These are phyloP conservation scores for Talaromyces sp. DNA, from an alignment of 2,329 filamentous ascomycete species.

Conservation along the genomic window DNA sequence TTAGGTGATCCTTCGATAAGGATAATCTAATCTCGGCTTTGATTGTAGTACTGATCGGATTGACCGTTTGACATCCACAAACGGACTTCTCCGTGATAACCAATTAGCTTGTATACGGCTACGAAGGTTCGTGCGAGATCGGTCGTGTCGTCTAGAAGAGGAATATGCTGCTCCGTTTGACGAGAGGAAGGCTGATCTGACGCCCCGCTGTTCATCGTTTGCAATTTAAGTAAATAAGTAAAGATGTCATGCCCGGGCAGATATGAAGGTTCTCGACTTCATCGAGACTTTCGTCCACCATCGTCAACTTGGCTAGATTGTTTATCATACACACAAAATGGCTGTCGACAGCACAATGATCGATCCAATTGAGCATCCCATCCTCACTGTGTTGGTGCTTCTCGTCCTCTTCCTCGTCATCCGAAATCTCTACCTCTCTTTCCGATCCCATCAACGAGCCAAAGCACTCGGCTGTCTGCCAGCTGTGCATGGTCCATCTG, in stretches of 20 bases:
- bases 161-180: background rate
- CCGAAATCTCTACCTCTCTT: background rate
- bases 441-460: constrained; percentile 1
- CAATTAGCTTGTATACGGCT: background rate
- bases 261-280: background rate
- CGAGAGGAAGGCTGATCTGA: background rate
- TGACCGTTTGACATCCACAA: background rate
- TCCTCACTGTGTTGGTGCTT: background rate
- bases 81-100: background rate
- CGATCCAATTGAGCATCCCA: background rate
- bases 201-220: background rate
- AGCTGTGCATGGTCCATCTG: constrained; percentile 9
- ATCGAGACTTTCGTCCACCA: background rate
- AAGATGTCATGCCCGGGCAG: background rate
- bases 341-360: background rate
- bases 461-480: constrained; percentile 11
- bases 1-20: background rate
- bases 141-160: background rate
- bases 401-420: constrained; percentile 2
- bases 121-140: background rate
- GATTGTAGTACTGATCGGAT: background rate
- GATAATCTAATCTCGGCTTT: background rate
- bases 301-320: background rate
- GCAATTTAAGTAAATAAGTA: background rate
- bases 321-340: background rate